Evolutionary conservation across 1,284 basidiomycete genomes (phyloP).

Genomic region (Leccinum variabile): DNA sequence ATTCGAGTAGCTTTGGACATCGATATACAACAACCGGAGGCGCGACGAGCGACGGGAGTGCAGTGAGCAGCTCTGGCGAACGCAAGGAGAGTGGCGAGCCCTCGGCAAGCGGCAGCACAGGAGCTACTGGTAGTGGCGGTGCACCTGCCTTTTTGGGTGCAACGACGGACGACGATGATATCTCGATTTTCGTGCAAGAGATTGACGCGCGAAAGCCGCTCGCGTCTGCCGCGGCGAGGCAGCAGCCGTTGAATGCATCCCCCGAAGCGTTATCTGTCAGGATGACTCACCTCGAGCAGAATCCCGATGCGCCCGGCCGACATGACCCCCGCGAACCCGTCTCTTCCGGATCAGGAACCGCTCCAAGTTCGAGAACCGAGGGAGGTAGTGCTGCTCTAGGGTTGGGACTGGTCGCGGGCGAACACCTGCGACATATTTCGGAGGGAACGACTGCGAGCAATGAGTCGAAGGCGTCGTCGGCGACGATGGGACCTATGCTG

Average conservation of each 20-base stretch:
- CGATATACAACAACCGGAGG: slow-evolving; percentile 52
- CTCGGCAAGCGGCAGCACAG: slow-evolving; percentile 8
- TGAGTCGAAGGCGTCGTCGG: slow-evolving; percentile 24
- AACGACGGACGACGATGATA: slow-evolving; percentile 69
- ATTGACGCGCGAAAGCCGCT: slow-evolving; percentile 69
- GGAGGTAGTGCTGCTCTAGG: slow-evolving; percentile 11
- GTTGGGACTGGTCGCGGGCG: slow-evolving; percentile 21
- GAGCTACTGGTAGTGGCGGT: slow-evolving; percentile 4
- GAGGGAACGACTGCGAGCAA: slow-evolving; percentile 19
- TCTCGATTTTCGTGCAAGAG: slow-evolving; percentile 72
- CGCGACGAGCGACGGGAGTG: slow-evolving; percentile 40
- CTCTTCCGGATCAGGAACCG: neutral
- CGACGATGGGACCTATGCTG: slow-evolving; percentile 46
- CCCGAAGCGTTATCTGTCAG: neutral
- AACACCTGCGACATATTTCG: slow-evolving; percentile 11
- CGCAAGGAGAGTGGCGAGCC: slow-evolving; percentile 25
- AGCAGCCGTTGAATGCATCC: slow-evolving; percentile 6
- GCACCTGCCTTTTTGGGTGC: slow-evolving; percentile 45
- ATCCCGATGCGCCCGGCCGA: slow-evolving; percentile 5
- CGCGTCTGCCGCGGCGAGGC: slow-evolving; percentile 21
- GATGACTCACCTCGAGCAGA: slow-evolving; percentile 1
- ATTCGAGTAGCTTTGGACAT: slow-evolving; percentile 73
- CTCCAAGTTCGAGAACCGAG: neutral
- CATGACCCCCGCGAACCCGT: neutral
- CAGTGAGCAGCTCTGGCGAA: slow-evolving; percentile 33